A percentile compares a stretch with the other conserved stretches of the same genome.
phyloP scores from a whole-genome alignment of 176 grass and related monocot genomes.

The Avena atlantica region DNA sequence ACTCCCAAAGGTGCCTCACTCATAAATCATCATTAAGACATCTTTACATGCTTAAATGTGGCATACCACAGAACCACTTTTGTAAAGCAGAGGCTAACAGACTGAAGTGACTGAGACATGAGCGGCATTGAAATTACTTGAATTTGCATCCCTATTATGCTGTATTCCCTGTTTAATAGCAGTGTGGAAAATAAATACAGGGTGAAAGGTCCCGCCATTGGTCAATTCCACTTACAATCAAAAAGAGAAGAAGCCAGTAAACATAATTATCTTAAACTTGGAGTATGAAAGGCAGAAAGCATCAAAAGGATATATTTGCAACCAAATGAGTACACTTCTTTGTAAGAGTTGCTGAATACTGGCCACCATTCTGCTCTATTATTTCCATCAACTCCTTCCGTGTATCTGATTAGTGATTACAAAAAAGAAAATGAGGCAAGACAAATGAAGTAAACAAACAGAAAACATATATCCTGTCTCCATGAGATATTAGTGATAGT shows the following conservation, averaged over 20 bases:
- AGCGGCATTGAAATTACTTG: not conserved
- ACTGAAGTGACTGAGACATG: conserved; percentile 14
- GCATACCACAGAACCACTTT: conserved; percentile 18
- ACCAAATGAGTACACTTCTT: conserved; percentile 91
- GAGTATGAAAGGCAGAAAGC: conserved; percentile 31
- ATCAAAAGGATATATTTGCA: conserved; percentile 97
- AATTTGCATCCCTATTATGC: not conserved
- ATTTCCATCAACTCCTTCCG: conserved; percentile 68
- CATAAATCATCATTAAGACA: not conserved
- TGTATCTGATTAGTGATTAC: conserved; percentile 72
- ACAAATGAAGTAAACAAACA: conserved; percentile 24
- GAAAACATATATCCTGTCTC: not conserved
- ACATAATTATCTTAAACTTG: conserved; percentile 24
- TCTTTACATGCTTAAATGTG: conserved; percentile 24
- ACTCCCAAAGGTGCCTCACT: conserved; percentile 1
- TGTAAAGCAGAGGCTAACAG: conserved; percentile 3
- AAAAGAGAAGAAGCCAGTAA: conserved; percentile 14
- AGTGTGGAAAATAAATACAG: not conserved
- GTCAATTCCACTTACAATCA: conserved; percentile 16
- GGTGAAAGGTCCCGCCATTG: not conserved
- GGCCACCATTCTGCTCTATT: conserved; percentile 91
- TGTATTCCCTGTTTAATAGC: conserved; percentile 18
- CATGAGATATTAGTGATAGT: conserved; percentile 21
- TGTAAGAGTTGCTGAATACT: conserved; percentile 87
- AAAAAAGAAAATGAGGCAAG: conserved; percentile 20